Percentiles rank a stretch among this genome's conserved stretches.
Evolutionary conservation across 2,329 filamentous ascomycete genomes (phyloP).

Genomic region (Xylaria sp.): DNA sequence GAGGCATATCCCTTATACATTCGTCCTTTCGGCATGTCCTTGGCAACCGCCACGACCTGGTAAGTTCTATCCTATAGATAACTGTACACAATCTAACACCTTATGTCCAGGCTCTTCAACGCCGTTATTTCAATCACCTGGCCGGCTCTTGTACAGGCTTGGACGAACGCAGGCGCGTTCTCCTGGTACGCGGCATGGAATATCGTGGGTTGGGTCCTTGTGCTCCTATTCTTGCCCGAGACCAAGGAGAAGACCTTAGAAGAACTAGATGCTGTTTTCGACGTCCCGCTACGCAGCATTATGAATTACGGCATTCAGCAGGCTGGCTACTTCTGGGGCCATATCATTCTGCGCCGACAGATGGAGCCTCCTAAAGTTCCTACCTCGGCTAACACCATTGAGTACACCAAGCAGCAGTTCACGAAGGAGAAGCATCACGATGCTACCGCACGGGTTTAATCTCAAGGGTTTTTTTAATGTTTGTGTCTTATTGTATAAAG

Average conservation of each 20-base stretch:
- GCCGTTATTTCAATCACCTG: constrained; percentile 57
- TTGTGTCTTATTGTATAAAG: not conserved
- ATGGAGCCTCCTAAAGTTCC: constrained; percentile 45
- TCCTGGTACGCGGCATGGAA: constrained; percentile 63
- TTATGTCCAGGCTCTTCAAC: constrained; percentile 47
- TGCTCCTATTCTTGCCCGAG: constrained; percentile 57
- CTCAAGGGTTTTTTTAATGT: not conserved
- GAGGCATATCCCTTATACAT: constrained; percentile 74
- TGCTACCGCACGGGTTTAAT: constrained; percentile 46
- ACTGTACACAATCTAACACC: not conserved
- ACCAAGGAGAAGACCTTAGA: constrained; percentile 59
- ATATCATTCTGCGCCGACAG: constrained; percentile 47
- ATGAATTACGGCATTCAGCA: constrained; percentile 52
- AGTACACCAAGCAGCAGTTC: constrained; percentile 45
- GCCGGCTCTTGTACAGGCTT: constrained; percentile 58
- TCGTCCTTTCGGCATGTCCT: constrained; percentile 70
- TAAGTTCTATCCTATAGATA: constrained; percentile 3
- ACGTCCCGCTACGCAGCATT: constrained; percentile 47
- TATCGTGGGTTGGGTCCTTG: constrained; percentile 57
- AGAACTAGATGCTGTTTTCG: constrained; percentile 56
- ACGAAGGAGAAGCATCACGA: constrained; percentile 46
- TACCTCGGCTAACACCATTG: constrained; percentile 39
- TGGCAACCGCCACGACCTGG: constrained; percentile 65
- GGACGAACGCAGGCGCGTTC: constrained; percentile 61
- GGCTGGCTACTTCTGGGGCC: constrained; percentile 49